Percentiles rank a stretch among this genome's conserved stretches.
phyloP scores from a whole-genome alignment of 257 asterid species.

The Nicotiana benthamiana region DNA sequence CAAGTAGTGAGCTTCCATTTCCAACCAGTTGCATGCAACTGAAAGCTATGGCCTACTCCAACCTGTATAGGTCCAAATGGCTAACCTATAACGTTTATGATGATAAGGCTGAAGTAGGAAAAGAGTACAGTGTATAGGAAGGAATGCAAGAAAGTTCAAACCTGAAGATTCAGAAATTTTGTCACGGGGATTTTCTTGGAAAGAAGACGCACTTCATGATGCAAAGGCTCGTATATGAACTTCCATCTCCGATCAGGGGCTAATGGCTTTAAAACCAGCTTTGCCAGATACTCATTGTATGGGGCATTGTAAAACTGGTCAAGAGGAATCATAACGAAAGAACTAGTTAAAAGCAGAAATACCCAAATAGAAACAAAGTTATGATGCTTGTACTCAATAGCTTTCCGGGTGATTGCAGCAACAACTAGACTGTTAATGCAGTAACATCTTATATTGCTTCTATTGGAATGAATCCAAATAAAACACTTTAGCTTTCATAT shows the following conservation, averaged over 20 bases:
- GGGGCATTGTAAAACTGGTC: constrained; percentile 76
- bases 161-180: constrained; percentile 90
- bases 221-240: constrained; percentile 71
- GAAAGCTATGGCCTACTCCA: constrained; percentile 94
- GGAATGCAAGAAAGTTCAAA: constrained; percentile 14
- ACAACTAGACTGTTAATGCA: background rate
- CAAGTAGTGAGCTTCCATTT: constrained; percentile 88
- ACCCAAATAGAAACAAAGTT: background rate
- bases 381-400: background rate
- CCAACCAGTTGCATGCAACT: constrained; percentile 90
- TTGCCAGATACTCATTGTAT: constrained; percentile 75
- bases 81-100: background rate
- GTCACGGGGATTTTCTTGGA: constrained; percentile 90
- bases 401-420: background rate
- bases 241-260: constrained; percentile 82
- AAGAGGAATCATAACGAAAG: constrained; percentile 7
- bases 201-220: constrained; percentile 82
- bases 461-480: too few species aligned
- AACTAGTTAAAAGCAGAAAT: background rate
- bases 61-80: constrained; percentile 40
- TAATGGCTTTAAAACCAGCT: constrained; percentile 86
- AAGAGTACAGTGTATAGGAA: background rate
- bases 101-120: background rate
- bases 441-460: background rate
- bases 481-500: too few species aligned